A percentile compares a stretch with the other conserved stretches of the same genome.
These are phyloP conservation scores for Rhodofomes roseus DNA, from an alignment of 1,284 basidiomycete genomes.

Conservation along the genomic window DNA sequence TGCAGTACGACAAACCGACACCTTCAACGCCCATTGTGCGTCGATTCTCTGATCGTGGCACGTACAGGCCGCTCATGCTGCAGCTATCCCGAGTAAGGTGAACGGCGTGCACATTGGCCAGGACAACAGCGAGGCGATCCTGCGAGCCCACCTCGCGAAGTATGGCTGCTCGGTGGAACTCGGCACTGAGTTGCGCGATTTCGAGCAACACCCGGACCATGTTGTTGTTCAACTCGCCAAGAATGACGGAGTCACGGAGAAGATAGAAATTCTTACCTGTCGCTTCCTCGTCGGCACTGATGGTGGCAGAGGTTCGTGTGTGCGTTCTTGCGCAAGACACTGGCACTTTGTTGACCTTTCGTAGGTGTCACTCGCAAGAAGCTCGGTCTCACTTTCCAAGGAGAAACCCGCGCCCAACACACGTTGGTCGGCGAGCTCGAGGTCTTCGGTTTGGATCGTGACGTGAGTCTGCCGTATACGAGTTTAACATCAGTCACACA, in stretches of 20 bases:
- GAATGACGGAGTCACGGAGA: not conserved
- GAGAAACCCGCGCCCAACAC: conserved; percentile 23
- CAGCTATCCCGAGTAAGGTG: not conserved
- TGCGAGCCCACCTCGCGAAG: conserved; percentile 24
- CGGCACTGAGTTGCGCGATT: conserved; percentile 20
- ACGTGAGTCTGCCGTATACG: conserved; percentile 13
- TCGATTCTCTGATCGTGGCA: not conserved
- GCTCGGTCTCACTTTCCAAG: conserved; percentile 28
- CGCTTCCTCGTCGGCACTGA: conserved; percentile 31
- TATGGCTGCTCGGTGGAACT: conserved; percentile 25
- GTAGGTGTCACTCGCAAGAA: conserved; percentile 26
- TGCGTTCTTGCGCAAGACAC: not conserved
- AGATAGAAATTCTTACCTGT: conserved; percentile 6
- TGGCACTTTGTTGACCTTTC: not conserved
- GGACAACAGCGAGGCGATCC: conserved; percentile 20
- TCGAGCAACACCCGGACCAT: conserved; percentile 20
- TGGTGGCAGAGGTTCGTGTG: conserved; percentile 28
- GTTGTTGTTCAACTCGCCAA: conserved; percentile 14
- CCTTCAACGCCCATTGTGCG: conserved; percentile 17
- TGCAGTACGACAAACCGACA: conserved; percentile 2
- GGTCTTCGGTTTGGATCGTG: conserved; percentile 21
- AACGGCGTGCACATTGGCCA: conserved; percentile 21
- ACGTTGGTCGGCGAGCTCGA: conserved; percentile 29
- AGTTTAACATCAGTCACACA: not conserved
- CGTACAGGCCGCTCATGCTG: conserved; percentile 4